Conservation (phyloP, 2,329 filamentous ascomycete genomes). For the Ceratocystis variospora region DNA sequence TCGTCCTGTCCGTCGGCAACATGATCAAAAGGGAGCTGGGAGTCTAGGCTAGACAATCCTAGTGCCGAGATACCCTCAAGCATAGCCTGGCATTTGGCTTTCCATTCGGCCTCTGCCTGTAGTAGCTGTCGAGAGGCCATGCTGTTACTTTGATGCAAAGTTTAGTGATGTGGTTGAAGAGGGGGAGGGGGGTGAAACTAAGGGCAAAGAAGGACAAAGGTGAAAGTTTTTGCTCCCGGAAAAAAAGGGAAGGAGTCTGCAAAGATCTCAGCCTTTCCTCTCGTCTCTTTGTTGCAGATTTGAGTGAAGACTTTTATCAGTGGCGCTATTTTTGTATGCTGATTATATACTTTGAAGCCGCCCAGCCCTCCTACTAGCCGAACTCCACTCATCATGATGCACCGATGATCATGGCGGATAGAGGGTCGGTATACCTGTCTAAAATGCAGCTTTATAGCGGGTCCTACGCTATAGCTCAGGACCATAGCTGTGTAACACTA, state of each 20-base stretch:
- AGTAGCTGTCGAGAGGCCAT: conserved; percentile 12
- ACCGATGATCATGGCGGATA: background rate
- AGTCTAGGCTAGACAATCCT: conserved; percentile 32
- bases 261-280: background rate
- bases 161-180: background rate
- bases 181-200: background rate
- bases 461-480: background rate
- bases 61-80: conserved; percentile 67
- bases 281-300: background rate
- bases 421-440: background rate
- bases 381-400: background rate
- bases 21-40: conserved; percentile 24
- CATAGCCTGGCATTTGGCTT: conserved; percentile 75
- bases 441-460: background rate
- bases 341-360: background rate
- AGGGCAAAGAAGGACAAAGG: background rate
- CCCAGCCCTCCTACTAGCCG: too few species aligned
- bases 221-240: background rate
- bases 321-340: background rate
- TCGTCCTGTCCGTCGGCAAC: conserved; percentile 37
- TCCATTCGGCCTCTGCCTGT: conserved; percentile 45
- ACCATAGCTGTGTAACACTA: background rate
- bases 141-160: too few species aligned
- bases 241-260: background rate
- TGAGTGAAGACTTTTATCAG: background rate